A percentile compares a stretch with the other conserved stretches of the same genome.
These are phyloP conservation scores for Coleophoma eucalyptorum DNA, from an alignment of 2,329 filamentous ascomycete genomes.

Conservation along the genomic window DNA sequence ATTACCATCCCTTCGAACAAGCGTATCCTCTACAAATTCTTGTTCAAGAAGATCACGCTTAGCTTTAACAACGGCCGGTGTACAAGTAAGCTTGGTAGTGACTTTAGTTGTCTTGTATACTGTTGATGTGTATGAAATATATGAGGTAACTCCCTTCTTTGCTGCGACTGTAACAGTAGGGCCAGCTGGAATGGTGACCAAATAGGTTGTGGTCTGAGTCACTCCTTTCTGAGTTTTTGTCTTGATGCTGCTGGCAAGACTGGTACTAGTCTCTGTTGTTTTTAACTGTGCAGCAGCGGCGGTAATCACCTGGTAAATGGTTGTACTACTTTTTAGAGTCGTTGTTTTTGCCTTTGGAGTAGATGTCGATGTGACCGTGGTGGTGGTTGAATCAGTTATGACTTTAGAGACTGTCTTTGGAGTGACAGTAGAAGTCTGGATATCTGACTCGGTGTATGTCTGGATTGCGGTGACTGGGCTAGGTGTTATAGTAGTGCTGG, in stretches of 20 bases:
- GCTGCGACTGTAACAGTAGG: constrained; percentile 1
- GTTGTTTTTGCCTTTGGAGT: not conserved
- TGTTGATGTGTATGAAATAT: not conserved
- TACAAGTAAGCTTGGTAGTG: not conserved
- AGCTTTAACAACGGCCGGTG: not conserved
- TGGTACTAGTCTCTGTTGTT: not conserved
- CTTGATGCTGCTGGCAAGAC: not conserved
- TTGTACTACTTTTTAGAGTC: not conserved
- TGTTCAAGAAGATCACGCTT: not conserved
- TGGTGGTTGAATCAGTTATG: not conserved
- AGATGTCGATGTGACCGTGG: not conserved
- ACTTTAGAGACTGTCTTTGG: constrained; percentile 3
- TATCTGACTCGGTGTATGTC: constrained; percentile 1
- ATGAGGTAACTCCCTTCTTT: not conserved
- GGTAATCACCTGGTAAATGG: not conserved
- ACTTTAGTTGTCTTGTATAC: constrained; percentile 1
- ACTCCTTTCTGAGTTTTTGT: not conserved
- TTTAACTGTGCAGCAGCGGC: not conserved
- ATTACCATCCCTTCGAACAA: not conserved
- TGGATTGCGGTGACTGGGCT: constrained; percentile 1
- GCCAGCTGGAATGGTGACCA: not conserved
- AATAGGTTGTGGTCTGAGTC: not conserved
- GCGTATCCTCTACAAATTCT: not conserved
- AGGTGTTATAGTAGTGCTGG: constrained; percentile 7
- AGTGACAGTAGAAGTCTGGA: constrained; percentile 2